These are phyloP conservation scores for Ambrosia trifida DNA, from an alignment of 129 eudicot genomes.

Conservation along the genomic window DNA sequence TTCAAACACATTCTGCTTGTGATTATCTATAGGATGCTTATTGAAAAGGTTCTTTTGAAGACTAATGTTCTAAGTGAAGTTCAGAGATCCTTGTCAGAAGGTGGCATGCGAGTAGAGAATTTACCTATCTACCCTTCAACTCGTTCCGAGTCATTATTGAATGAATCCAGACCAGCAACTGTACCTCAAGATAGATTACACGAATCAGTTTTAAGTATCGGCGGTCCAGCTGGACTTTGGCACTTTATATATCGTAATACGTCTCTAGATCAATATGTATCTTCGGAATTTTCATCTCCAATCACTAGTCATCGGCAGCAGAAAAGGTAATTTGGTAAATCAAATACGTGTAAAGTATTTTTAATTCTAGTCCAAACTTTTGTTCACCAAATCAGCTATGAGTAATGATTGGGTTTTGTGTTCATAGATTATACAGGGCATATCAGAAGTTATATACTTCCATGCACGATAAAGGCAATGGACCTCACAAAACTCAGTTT, in stretches of 20 bases:
- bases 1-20: neutral
- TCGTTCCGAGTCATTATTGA: conserved; percentile 52
- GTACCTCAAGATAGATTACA: conserved; percentile 39
- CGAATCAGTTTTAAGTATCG: conserved; percentile 49
- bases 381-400: neutral
- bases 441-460: conserved; percentile 77
- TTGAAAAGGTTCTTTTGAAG: conserved; percentile 72
- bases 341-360: no score
- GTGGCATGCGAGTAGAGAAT: conserved; percentile 83
- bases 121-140: conserved; percentile 68
- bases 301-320: conserved; percentile 63
- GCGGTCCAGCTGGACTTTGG: conserved; percentile 99
- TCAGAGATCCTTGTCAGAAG: conserved; percentile 71
- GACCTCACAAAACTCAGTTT: conserved; percentile 94
- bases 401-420: conserved; percentile 5
- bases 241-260: conserved; percentile 87
- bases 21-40: conserved; percentile 56
- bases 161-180: conserved; percentile 16
- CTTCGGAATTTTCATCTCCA: conserved; percentile 93
- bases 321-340: conserved; percentile 54
- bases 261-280: conserved; percentile 80
- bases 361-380: neutral
- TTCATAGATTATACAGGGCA: conserved; percentile 77
- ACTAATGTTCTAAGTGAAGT: conserved; percentile 84
- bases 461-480: conserved; percentile 80